phyloP scores from a whole-genome alignment of 2,329 filamentous ascomycete genomes.

The Nothomitra cinnamomea region DNA sequence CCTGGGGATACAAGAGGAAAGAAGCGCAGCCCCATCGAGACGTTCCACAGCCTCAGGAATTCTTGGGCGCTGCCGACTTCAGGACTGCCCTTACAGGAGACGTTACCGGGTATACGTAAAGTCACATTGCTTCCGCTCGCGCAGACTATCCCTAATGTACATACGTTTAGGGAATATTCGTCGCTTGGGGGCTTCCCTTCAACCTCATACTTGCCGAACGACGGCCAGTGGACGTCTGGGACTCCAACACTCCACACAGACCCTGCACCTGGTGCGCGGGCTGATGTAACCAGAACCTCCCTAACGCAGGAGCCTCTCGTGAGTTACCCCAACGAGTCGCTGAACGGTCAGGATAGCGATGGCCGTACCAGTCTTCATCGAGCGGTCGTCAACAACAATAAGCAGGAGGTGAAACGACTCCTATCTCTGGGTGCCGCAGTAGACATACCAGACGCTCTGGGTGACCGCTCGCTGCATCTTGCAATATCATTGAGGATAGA shows the following conservation, averaged over 20 bases:
- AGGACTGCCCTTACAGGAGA: no score
- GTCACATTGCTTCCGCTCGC: no score
- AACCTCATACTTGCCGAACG: background rate
- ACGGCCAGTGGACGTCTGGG: background rate
- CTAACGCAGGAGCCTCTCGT: no score
- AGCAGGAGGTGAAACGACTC: background rate
- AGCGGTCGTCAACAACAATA: background rate
- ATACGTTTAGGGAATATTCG: no score
- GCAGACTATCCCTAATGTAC: no score
- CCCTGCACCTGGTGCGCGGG: no score
- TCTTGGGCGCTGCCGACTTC: no score
- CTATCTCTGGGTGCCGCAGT: background rate
- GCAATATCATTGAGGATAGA: background rate
- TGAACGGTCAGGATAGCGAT: background rate
- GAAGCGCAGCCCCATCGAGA: no score
- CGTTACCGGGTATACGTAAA: no score
- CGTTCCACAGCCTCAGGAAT: no score
- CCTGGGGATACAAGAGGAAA: background rate
- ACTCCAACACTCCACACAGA: background rate
- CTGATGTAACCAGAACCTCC: no score
- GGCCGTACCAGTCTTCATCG: background rate
- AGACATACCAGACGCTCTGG: background rate
- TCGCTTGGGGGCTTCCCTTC: background rate
- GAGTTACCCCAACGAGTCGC: background rate
- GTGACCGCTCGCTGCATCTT: background rate